Evolutionary conservation across 2,329 filamentous ascomycete genomes (phyloP), one percentile per base, ranked within the genome.

Genomic region (Alternaria hordeiaustralica): DNA sequence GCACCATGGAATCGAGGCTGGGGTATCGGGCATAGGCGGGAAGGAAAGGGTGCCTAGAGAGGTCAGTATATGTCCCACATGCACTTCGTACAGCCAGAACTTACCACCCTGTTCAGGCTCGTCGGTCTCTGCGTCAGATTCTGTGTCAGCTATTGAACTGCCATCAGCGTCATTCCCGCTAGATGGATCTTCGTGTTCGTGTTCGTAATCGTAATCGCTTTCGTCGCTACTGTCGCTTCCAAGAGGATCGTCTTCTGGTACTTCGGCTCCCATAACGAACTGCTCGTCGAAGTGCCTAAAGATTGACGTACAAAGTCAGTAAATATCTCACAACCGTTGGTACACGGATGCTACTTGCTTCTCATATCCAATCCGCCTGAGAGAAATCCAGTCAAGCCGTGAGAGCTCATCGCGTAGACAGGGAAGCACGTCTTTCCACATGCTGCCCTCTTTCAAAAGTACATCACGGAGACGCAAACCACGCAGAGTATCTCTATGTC

Each of bases 351-450:
- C 9, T 36, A 36, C 33, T 36, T 36, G 81, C 36, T 79, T 81
- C 3, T 84, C 84, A 70, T 91, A 91, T 41, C 87, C 86, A 51
- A 90, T 87, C 6, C 87, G 80, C 36, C 87, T 82, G n/a, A 92
- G 78, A 68, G 87, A 88, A 28, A 91, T 83, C 83, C 87, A 89
- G 49, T 89, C 85, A 15, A 91, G 78, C 25, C 83, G 81, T 33
- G 81, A 79, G 82, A 90, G 86, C 53, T 88, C 84, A 9, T 84
- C 79, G 51, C 87, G 84, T 13, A 92, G 78, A 20, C 85, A 84
- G 5, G 78, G 75, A 0, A 91, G 82, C 0, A 92, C 84, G 58
- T 90, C 85, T 65, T 84, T 84, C 89, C 89, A 91, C 62, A 81
- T 80, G 60, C 86, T 87, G 2, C 85, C 87, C 7, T 87, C 83